Percentiles rank a stretch among this genome's conserved stretches.
Evolutionary conservation across 805 yeast genomes (phyloP).

Genomic region (Saturnispora quitensis): DNA sequence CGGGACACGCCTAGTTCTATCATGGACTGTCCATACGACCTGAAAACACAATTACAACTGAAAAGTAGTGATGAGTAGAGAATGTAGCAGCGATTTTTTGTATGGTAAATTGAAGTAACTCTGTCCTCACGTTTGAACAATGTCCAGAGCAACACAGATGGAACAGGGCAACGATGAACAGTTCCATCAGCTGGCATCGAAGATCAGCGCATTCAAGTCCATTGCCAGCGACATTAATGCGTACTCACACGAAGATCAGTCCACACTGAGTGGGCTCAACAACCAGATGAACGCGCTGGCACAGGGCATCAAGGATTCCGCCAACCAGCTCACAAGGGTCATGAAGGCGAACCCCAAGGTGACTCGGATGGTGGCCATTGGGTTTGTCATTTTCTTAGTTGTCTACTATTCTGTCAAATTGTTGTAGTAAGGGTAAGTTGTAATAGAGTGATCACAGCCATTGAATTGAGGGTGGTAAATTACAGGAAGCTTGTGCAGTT

Average conservation of each 20-base stretch:
- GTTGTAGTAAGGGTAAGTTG: constrained; percentile 17
- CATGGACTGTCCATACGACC: constrained; percentile 19
- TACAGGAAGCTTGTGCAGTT: too few species aligned
- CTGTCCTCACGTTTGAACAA: constrained; percentile 1
- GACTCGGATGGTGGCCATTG: constrained; percentile 50
- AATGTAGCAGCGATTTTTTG: background rate
- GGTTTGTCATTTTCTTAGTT: constrained; percentile 45
- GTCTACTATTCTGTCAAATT: constrained; percentile 47
- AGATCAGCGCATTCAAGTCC: constrained; percentile 52
- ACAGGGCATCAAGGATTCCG: constrained; percentile 41
- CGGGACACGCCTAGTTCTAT: constrained; percentile 28
- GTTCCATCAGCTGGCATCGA: constrained; percentile 54
- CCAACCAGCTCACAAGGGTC: constrained; percentile 45
- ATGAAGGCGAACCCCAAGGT: constrained; percentile 50
- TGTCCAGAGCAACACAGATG: constrained; percentile 25
- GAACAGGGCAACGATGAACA: constrained; percentile 49
- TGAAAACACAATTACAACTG: constrained; percentile 29
- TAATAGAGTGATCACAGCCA: background rate
- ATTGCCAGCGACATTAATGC: constrained; percentile 61
- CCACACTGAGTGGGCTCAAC: constrained; percentile 33
- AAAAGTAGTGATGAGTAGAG: background rate
- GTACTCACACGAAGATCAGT: constrained; percentile 49
- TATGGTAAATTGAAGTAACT: background rate
- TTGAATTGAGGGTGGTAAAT: too few species aligned
- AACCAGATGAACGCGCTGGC: constrained; percentile 43